Conservation (phyloP, 164 flowering plant genomes). For the Aristolochia californica region DNA sequence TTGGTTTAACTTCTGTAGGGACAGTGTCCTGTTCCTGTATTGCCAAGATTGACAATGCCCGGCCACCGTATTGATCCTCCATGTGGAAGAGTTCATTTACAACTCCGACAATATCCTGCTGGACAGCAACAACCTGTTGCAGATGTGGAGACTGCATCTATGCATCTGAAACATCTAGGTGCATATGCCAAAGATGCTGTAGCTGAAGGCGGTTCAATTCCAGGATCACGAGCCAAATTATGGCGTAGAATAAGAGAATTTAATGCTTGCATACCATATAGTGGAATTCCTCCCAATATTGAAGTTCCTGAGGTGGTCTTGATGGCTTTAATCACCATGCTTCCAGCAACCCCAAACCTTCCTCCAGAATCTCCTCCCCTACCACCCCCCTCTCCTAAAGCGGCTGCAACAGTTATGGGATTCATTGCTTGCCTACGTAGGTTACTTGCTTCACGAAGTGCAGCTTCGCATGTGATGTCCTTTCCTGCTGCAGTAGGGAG, state of each 20-base stretch:
- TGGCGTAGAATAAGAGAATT: slow-evolving; percentile 99
- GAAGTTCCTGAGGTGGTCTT: slow-evolving; percentile 95
- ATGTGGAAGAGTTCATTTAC: slow-evolving; percentile 74
- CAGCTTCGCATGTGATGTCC: slow-evolving; percentile 96
- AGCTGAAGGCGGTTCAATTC: slow-evolving; percentile 89
- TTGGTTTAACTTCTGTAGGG: slow-evolving; percentile 35
- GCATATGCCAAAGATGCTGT: slow-evolving; percentile 96
- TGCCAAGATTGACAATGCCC: slow-evolving; percentile 95
- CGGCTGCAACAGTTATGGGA: slow-evolving; percentile 94
- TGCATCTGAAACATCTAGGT: slow-evolving; percentile 91
- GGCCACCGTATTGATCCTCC: slow-evolving; percentile 98
- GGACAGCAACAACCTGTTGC: slow-evolving; percentile 33
- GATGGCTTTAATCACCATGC: slow-evolving; percentile 97
- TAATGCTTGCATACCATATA: slow-evolving; percentile 84
- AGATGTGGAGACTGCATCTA: slow-evolving; percentile 66
- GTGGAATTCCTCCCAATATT: slow-evolving; percentile 73
- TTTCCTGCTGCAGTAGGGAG: slow-evolving; percentile 99
- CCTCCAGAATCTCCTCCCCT: slow-evolving; percentile 92
- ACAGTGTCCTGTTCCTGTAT: slow-evolving; percentile 73
- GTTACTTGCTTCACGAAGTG: slow-evolving; percentile 74
- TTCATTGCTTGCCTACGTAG: slow-evolving; percentile 85
- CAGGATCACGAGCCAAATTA: slow-evolving; percentile 94
- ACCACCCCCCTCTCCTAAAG: slow-evolving; percentile 97
- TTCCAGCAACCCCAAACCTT: slow-evolving; percentile 85
- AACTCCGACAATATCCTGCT: slow-evolving; percentile 21